A percentile compares a stretch with the other conserved stretches of the same genome.
Conservation (phyloP, 1,284 basidiomycete species). For the Leccinum pachyderme region DNA sequence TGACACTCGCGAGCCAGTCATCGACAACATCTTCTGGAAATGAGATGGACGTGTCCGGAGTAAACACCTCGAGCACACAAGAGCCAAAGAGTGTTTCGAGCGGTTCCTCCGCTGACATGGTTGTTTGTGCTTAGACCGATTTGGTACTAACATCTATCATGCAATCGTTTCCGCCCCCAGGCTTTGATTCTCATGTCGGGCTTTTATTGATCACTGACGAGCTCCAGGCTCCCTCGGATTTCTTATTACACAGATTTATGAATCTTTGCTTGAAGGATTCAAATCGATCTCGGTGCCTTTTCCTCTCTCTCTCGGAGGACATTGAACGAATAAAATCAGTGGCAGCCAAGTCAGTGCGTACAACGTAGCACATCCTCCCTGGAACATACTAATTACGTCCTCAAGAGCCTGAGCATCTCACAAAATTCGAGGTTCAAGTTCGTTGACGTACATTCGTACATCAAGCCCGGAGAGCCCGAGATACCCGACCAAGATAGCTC, state of each 20-base stretch:
- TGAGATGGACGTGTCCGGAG: conserved; percentile 63
- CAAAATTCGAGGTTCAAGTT: conserved; percentile 49
- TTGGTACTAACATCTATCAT: conserved; percentile 21
- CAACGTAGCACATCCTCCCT: not conserved
- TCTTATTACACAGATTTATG: conserved; percentile 55
- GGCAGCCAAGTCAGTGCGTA: conserved; percentile 56
- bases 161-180: conserved; percentile 32
- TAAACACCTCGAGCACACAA: conserved; percentile 58
- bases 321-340: conserved; percentile 60
- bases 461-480: conserved; percentile 8
- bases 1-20: conserved; percentile 55
- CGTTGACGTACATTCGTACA: conserved; percentile 40
- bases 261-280: conserved; percentile 50
- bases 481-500: not conserved
- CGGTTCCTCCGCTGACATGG: conserved; percentile 28
- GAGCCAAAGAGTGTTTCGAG: conserved; percentile 68
- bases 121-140: conserved; percentile 17
- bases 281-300: conserved; percentile 37
- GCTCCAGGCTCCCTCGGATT: conserved; percentile 63
- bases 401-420: conserved; percentile 53
- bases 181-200: conserved; percentile 25
- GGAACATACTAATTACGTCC: not conserved
- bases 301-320: conserved; percentile 59
- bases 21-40: conserved; percentile 51
- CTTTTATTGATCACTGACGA: conserved; percentile 65